Conservation (phyloP, 148 eudicot genomes). For the Persicaria maculosa region DNA sequence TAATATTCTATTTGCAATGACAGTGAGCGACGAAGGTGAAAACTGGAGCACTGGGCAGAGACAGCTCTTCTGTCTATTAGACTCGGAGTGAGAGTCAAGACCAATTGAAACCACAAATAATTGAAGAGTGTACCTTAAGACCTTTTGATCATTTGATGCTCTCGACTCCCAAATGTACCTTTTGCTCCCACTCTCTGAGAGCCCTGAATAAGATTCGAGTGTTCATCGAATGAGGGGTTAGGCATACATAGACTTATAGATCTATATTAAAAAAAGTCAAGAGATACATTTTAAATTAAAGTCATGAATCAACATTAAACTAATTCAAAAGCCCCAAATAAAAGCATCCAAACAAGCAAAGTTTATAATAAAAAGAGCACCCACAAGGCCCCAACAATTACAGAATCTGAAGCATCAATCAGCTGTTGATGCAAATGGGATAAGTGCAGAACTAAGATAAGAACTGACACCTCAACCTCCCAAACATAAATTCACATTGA, state of each 20-base stretch:
- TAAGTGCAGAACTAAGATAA: neutral
- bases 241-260: neutral
- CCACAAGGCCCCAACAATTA: constrained; percentile 2
- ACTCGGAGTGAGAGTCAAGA: no score
- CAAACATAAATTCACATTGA: neutral
- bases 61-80: constrained; percentile 45
- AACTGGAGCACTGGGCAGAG: constrained; percentile 68
- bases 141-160: neutral
- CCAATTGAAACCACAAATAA: no score
- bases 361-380: no score
- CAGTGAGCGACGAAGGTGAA: constrained; percentile 64
- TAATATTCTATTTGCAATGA: neutral
- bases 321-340: neutral
- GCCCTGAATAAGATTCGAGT: constrained; percentile 5
- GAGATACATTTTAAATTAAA: neutral
- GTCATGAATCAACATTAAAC: neutral
- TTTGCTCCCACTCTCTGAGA: neutral
- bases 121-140: neutral
- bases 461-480: constrained; percentile 3
- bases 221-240: neutral
- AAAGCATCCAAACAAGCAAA: no score
- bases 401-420: no score
- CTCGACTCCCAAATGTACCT: neutral
- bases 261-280: neutral
- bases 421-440: constrained; percentile 1